Conservation (phyloP, 1,284 basidiomycete species). For the Cryptococcus sp. region DNA sequence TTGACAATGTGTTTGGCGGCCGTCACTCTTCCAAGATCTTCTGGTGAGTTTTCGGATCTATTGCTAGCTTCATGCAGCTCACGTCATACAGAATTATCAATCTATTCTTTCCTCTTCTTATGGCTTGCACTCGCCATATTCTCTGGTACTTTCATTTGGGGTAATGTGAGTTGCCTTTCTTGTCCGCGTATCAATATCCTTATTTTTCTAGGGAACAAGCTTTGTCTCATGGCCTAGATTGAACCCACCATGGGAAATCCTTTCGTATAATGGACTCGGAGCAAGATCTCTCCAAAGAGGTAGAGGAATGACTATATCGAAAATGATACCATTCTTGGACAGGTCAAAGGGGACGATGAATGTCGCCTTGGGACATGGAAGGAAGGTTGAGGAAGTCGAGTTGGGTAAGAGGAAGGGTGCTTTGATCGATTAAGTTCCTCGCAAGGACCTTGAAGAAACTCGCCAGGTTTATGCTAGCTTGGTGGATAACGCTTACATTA, state of each 20-base stretch:
- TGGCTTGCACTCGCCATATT: conserved; percentile 65
- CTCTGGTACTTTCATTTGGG: conserved; percentile 65
- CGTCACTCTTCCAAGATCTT: conserved; percentile 72
- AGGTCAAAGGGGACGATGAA: conserved; percentile 17
- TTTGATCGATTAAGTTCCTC: conserved; percentile 39
- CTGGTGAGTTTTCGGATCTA: too few relatives aligned
- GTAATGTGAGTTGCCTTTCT: conserved; percentile 52
- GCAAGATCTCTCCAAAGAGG: conserved; percentile 73
- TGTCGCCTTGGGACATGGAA: conserved; percentile 10
- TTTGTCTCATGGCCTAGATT: conserved; percentile 95
- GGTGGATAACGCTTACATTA: too few relatives aligned
- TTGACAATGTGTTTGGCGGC: conserved; percentile 82
- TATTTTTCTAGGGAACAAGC: conserved; percentile 38
- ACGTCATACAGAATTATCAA: conserved; percentile 23
- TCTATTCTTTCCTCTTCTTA: conserved; percentile 63
- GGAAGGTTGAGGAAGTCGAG: conserved; percentile 37
- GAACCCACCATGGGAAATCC: conserved; percentile 73
- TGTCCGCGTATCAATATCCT: not conserved
- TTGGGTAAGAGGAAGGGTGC: conserved; percentile 47
- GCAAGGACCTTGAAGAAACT: not conserved
- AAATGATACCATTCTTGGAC: conserved; percentile 44
- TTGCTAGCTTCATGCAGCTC: too few relatives aligned
- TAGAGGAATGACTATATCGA: conserved; percentile 55
- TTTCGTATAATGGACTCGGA: conserved; percentile 82
- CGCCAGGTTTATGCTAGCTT: too few relatives aligned